A percentile compares a stretch with the other conserved stretches of the same genome.
Evolutionary conservation across 331 rosid genomes (phyloP).

Genomic region (Telfairia occidentalis): DNA sequence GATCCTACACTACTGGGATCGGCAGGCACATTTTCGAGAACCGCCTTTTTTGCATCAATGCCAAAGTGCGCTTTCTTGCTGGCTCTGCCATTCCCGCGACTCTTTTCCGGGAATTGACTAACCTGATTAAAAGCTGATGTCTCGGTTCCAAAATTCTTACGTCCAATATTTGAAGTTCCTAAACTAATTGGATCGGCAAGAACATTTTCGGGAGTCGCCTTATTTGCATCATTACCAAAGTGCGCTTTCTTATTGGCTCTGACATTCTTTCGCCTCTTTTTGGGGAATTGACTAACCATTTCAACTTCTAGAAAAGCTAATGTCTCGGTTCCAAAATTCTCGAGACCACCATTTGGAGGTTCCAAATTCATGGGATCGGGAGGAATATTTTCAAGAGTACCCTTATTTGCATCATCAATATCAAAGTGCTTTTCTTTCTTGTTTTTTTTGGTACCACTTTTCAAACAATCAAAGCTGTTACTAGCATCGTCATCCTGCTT

Average conservation of each 20-base stretch:
- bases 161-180: conserved; percentile 18
- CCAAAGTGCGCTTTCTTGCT: conserved; percentile 23
- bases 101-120: conserved; percentile 24
- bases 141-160: not conserved
- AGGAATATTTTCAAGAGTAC: conserved; percentile 21
- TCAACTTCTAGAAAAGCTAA: conserved; percentile 9
- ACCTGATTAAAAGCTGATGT: conserved; percentile 1
- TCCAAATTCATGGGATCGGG: conserved; percentile 22
- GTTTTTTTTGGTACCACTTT: conserved; percentile 24
- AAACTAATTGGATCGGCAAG: conserved; percentile 18
- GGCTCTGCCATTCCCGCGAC: conserved; percentile 12
- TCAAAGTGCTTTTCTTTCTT: conserved; percentile 24
- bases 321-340: not conserved
- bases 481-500: conserved; percentile 16
- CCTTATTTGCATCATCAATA: conserved; percentile 13
- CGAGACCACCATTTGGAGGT: conserved; percentile 13
- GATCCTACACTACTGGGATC: conserved; percentile 25
- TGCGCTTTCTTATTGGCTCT: conserved; percentile 18
- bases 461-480: conserved; percentile 14
- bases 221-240: conserved; percentile 10
- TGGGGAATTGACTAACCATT: conserved; percentile 18
- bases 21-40: conserved; percentile 20
- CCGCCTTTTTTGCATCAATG: conserved; percentile 13
- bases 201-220: conserved; percentile 21
- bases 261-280: conserved; percentile 21